Evolutionary conservation across 257 asterid genomes (phyloP), one percentile per base, ranked within the genome.

Genomic region (Solanum appendiculatum): DNA sequence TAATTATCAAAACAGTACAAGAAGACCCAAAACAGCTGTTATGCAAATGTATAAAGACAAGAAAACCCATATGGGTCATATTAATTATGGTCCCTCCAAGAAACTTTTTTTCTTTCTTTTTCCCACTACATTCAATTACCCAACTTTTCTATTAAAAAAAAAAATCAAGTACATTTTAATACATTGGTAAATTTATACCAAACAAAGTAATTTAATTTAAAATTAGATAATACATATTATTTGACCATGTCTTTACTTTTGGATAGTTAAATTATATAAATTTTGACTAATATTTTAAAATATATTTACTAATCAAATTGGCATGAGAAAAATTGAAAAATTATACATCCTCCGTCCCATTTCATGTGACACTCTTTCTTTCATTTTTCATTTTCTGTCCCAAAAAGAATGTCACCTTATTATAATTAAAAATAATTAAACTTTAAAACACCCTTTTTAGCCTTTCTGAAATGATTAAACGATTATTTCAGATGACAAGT

Each of bases 81-180:
- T 88, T 89, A 54, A 85, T 51, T 90, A 88, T 89, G 92, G 92
- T 88, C 92, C 92, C 88, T 86, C 86, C 75, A 87, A 66, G 72
- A 89, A 89, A 88, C 90, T 83, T 3, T 63, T 7, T 13, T 68
- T 27, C 44, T 75, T 77, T 82, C 39, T 10, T 60, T 86, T 58
- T 27, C 37, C 58, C 80, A 37, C 25, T 66, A 48, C 82, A 39
- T 25, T 25, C 29, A 85, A 40, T 25, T 27, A 72, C 78, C 86
- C 39, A 84, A 27, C 39, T 40, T 64, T 48, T 33, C 64, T 7
- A 7, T 9, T 0, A 33, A 84, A 64, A 14, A 60, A 8, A 7
- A 11, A 60, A 2, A 14, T 4, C 37, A 4, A 44, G 0, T 27
- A 18, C 66, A 15, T 37, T 68, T 85, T 37, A 66, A 40, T 51